A percentile compares a stretch with the other conserved stretches of the same genome.
Conservation (phyloP, 2,329 filamentous ascomycete species). For the Exophiala mesophila region DNA sequence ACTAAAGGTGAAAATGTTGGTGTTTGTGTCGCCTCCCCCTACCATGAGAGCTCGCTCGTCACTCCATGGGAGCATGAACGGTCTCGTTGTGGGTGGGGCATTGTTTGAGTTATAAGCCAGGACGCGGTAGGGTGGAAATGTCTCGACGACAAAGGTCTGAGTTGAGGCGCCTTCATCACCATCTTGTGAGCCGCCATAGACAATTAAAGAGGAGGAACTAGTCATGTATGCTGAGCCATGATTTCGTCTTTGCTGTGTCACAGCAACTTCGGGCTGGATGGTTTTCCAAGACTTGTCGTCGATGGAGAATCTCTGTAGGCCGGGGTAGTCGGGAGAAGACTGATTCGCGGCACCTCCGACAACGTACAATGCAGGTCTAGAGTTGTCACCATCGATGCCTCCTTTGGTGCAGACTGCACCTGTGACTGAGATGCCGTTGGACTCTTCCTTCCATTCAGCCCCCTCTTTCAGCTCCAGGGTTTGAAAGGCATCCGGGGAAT, state of each 20-base stretch:
- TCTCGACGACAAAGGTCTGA: constrained; percentile 69
- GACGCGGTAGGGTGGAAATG: constrained; percentile 60
- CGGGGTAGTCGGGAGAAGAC: constrained; percentile 57
- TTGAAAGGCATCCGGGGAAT: constrained; percentile 69
- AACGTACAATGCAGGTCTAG: constrained; percentile 65
- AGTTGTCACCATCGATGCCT: constrained; percentile 52
- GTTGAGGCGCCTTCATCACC: constrained; percentile 56
- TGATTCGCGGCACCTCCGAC: constrained; percentile 65
- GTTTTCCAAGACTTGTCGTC: constrained; percentile 54
- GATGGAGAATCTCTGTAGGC: constrained; percentile 67
- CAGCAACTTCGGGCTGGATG: constrained; percentile 45
- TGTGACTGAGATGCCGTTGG: constrained; percentile 63
- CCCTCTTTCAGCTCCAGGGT: constrained; percentile 64
- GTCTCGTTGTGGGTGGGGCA: constrained; percentile 60
- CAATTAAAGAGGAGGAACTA: constrained; percentile 64
- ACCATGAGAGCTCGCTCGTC: constrained; percentile 66
- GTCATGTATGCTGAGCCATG: constrained; percentile 74
- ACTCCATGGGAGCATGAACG: constrained; percentile 71
- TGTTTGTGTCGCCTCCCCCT: constrained; percentile 64
- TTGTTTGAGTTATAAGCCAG: constrained; percentile 52
- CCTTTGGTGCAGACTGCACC: constrained; percentile 74
- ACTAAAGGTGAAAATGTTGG: constrained; percentile 67
- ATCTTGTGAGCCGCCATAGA: constrained; percentile 72
- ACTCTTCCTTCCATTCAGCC: constrained; percentile 64
- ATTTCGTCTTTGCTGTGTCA: constrained; percentile 64